Evolutionary conservation across 371 early-diverging fungal species (phyloP), one percentile per base, ranked within the genome.

Genomic region (Haplosporangium sp.): DNA sequence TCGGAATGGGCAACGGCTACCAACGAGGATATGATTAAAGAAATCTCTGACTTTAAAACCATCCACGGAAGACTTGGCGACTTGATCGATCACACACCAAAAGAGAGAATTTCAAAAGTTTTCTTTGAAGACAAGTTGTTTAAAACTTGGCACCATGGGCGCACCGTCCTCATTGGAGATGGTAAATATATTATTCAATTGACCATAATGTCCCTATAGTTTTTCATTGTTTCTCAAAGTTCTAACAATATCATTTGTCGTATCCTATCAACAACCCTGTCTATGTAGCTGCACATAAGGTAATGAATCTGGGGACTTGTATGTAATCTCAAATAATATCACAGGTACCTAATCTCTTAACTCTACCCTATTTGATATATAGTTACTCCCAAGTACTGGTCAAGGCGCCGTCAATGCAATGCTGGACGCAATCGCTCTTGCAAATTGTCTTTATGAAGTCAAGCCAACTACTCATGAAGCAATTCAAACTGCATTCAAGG

Each of bases 61-160:
- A 35, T 64, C 4, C 44, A 45, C 1, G 68, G 65, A 5, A 52
- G 45, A 0, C 34, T 68, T 4, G 69, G 60, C 7, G 40, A 64
- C 7, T 20, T 68, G 9, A 60, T 74, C 39, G 64, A 74, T 35
- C 45, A 45, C 2, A 68, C 74, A 0, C 61, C 63, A 0, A 40
- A 19, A 7, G 65, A 68, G 2, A 2, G 7, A 8, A 64, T 74
- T 39, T 67, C 64, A 2, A 60, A 40, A 10, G 69, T 74, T 17
- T 64, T 64, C 39, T 19, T 74, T 5, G 74, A 74, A 40, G 69
- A 74, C 13, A 74, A 74, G 53, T 39, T 74, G 52, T 68, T 68
- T 19, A 37, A 68, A n/a, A 74, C 69, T 3, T 74, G 69, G 69
- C 20, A 60, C 61, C 45, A 64, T 35, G 74, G 69, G 9, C 50